Percentiles rank a stretch among this genome's conserved stretches.
Conservation (phyloP, 2,329 filamentous ascomycete species). For the Fonsecaea monophora region DNA sequence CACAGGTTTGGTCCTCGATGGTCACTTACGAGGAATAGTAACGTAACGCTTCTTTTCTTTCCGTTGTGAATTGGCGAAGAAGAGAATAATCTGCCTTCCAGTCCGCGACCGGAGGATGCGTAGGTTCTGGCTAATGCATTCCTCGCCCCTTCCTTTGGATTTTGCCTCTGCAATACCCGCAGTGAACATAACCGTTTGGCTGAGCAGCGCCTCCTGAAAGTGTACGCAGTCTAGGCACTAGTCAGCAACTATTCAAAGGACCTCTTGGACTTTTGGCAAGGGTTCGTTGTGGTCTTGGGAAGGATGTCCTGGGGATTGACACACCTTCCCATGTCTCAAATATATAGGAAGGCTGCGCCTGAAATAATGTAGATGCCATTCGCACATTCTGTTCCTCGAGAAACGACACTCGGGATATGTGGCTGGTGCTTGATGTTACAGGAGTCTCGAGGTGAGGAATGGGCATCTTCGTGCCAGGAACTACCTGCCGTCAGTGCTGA, state of each 20-base stretch:
- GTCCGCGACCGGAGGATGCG: conserved; percentile 48
- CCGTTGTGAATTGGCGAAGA: conserved; percentile 53
- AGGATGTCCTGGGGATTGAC: conserved; percentile 9
- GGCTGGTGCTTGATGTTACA: conserved; percentile 45
- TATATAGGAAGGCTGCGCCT: conserved; percentile 51
- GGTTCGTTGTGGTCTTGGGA: neutral
- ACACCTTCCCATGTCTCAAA: conserved; percentile 52
- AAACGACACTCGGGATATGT: conserved; percentile 49
- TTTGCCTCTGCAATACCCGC: conserved; percentile 53
- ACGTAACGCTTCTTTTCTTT: conserved; percentile 51
- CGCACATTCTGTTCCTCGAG: conserved; percentile 54
- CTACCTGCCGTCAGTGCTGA: conserved; percentile 34
- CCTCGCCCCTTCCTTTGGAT: conserved; percentile 53
- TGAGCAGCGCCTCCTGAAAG: conserved; percentile 51
- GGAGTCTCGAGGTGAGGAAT: conserved; percentile 54
- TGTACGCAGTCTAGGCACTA: conserved; percentile 47
- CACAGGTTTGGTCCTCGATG: neutral
- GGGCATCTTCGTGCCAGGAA: conserved; percentile 48
- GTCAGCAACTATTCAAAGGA: neutral
- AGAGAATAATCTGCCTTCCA: conserved; percentile 47
- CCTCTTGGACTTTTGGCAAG: neutral
- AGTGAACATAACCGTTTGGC: conserved; percentile 49
- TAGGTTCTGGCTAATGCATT: conserved; percentile 54
- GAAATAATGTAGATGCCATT: conserved; percentile 47
- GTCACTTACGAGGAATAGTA: conserved; percentile 47